Evolutionary conservation across 2,329 filamentous ascomycete genomes (phyloP).

Genomic region (Trichoderma aggressivum): DNA sequence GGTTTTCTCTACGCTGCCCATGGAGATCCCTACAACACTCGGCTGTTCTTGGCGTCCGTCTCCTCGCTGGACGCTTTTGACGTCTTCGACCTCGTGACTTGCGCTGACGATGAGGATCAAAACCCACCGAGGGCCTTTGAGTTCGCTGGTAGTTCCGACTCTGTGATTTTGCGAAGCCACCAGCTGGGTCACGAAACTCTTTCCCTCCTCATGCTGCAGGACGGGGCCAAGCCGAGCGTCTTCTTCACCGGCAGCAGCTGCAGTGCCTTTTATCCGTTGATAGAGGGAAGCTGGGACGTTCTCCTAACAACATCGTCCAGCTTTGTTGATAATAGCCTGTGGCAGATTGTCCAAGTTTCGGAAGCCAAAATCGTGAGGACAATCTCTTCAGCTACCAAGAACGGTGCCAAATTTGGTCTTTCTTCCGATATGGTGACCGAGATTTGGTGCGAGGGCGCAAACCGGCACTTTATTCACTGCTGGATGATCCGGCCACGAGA

Average conservation of each 20-base stretch:
- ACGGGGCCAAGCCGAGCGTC: conserved; percentile 26
- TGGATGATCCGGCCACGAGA: conserved; percentile 39
- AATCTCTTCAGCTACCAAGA: conserved; percentile 32
- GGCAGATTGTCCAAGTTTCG: conserved; percentile 33
- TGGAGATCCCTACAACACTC: conserved; percentile 25
- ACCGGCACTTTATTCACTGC: conserved; percentile 36
- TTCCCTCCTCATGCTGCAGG: conserved; percentile 33
- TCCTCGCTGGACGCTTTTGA: conserved; percentile 18
- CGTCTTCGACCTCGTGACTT: conserved; percentile 7
- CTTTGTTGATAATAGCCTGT: conserved; percentile 38
- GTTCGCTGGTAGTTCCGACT: conserved; percentile 34
- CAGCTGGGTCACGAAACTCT: conserved; percentile 34
- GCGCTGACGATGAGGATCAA: conserved; percentile 2
- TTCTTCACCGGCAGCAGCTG: conserved; percentile 31
- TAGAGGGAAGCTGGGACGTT: conserved; percentile 26
- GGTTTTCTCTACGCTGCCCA: conserved; percentile 33
- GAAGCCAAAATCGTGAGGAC: conserved; percentile 24
- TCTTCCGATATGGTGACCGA: conserved; percentile 38
- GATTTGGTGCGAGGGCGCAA: conserved; percentile 39
- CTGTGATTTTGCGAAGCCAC: conserved; percentile 34
- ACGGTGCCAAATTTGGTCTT: conserved; percentile 34
- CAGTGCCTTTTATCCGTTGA: conserved; percentile 28
- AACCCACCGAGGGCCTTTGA: conserved; percentile 33
- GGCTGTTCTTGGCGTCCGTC: conserved; percentile 32
- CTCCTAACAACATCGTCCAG: conserved; percentile 38